Evolutionary conservation across 768 basidiomycete species (phyloP).

Genomic region (Terana coerulea): DNA sequence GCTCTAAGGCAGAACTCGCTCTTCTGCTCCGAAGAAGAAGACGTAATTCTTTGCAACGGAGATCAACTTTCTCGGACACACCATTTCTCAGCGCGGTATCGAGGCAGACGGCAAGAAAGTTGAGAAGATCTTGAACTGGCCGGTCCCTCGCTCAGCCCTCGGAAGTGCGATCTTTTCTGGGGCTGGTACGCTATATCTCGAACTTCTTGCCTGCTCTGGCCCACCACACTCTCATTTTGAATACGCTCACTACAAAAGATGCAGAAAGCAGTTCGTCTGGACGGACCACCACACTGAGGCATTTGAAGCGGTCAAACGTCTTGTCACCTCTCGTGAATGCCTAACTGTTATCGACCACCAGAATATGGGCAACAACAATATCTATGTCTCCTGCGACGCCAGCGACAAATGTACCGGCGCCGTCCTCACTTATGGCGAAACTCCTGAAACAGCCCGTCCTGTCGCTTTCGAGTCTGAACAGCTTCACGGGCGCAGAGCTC

Average conservation of each 20-base stretch:
- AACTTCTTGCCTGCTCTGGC: constrained; percentile 28
- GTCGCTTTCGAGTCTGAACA: constrained; percentile 29
- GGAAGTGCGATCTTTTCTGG: constrained; percentile 25
- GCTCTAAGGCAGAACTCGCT: constrained; percentile 26
- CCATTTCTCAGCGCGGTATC: constrained; percentile 24
- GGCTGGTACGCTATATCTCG: constrained; percentile 27
- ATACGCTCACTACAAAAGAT: constrained; percentile 23
- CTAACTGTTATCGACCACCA: constrained; percentile 31
- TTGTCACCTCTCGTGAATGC: constrained; percentile 24
- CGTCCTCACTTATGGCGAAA: constrained; percentile 27
- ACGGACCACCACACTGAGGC: constrained; percentile 27
- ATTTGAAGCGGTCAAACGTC: constrained; percentile 33
- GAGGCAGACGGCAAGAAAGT: constrained; percentile 25
- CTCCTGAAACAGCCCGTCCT: constrained; percentile 30
- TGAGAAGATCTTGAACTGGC: constrained; percentile 28
- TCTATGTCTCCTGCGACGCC: constrained; percentile 34
- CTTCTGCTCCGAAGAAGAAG: constrained; percentile 28
- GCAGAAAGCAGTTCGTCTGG: constrained; percentile 23
- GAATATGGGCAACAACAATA: constrained; percentile 24
- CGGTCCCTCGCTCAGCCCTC: constrained; percentile 13
- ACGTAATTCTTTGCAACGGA: constrained; percentile 18
- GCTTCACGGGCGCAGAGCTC: constrained; percentile 23
- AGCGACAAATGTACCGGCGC: constrained; percentile 28
- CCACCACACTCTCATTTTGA: constrained; percentile 25
- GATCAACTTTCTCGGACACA: constrained; percentile 23